Percentiles rank a stretch among this genome's conserved stretches.
Conservation (phyloP, 257 asterid genomes). For the Solanum clarkiae region DNA sequence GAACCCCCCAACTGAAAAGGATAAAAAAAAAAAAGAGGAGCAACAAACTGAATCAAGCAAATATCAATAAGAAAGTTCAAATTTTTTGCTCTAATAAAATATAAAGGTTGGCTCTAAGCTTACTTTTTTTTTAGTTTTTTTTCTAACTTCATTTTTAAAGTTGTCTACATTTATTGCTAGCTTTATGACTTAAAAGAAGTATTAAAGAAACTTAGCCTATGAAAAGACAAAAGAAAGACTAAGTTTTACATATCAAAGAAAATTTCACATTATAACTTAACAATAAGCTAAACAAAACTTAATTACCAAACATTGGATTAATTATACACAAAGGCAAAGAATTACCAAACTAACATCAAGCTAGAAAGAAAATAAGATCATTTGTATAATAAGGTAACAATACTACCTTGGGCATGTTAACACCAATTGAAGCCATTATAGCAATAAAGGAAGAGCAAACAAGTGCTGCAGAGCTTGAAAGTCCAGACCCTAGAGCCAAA, state of each 20-base stretch:
- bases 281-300: neutral
- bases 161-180: neutral
- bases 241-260: neutral
- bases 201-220: neutral
- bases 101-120: neutral
- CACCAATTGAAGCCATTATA: conserved; percentile 70
- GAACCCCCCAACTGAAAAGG: neutral
- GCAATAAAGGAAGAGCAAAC: conserved; percentile 95
- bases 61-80: neutral
- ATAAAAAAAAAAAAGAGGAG: neutral
- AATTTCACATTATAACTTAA: neutral
- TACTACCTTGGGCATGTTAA: conserved; percentile 33
- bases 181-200: neutral
- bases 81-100: neutral
- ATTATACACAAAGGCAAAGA: neutral
- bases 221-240: neutral
- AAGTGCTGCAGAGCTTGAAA: conserved; percentile 98
- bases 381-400: neutral
- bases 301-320: neutral
- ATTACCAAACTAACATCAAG: neutral
- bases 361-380: neutral
- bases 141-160: neutral
- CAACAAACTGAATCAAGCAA: neutral
- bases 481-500: conserved; percentile 55
- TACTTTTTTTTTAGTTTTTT: neutral